phyloP scores from a whole-genome alignment of 768 basidiomycete species.

The Daedaleopsis sinensis region DNA sequence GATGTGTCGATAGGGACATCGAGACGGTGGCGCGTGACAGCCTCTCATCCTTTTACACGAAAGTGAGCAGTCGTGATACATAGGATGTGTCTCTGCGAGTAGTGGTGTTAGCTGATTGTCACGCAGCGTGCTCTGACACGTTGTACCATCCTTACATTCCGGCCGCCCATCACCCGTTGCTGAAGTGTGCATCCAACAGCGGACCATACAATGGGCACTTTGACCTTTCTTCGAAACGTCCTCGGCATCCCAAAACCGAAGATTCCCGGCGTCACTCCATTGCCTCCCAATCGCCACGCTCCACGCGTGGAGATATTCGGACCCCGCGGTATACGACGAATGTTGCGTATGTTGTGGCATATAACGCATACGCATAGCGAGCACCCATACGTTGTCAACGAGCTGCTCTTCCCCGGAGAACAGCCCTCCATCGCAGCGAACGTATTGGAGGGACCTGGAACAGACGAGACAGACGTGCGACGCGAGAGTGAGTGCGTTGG shows the following conservation, averaged over 20 bases:
- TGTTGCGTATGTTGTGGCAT: constrained; percentile 70
- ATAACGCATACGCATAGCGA: constrained; percentile 66
- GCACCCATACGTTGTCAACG: constrained; percentile 75
- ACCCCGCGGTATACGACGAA: constrained; percentile 78
- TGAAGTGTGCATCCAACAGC: constrained; percentile 36
- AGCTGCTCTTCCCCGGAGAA: constrained; percentile 64
- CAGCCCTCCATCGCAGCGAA: constrained; percentile 50
- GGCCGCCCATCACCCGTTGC: too few species aligned
- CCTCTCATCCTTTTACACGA: too few species aligned
- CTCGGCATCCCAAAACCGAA: constrained; percentile 50
- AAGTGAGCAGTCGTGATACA: too few species aligned
- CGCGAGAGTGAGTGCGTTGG: constrained; percentile 71
- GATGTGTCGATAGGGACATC: too few species aligned
- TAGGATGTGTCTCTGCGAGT: too few species aligned
- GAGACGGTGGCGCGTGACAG: too few species aligned
- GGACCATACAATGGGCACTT: constrained; percentile 77
- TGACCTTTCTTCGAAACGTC: constrained; percentile 64
- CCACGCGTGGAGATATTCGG: constrained; percentile 76
- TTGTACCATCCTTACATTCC: neutral
- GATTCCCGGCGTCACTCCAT: constrained; percentile 4
- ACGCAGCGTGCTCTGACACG: constrained; percentile 1
- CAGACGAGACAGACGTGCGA: constrained; percentile 38
- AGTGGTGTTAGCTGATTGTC: too few species aligned
- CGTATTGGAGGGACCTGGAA: constrained; percentile 9
- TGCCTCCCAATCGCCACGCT: constrained; percentile 8